phyloP scores from a whole-genome alignment of 23 red algal genomes.

The Gracilaria vermiculophylla region DNA sequence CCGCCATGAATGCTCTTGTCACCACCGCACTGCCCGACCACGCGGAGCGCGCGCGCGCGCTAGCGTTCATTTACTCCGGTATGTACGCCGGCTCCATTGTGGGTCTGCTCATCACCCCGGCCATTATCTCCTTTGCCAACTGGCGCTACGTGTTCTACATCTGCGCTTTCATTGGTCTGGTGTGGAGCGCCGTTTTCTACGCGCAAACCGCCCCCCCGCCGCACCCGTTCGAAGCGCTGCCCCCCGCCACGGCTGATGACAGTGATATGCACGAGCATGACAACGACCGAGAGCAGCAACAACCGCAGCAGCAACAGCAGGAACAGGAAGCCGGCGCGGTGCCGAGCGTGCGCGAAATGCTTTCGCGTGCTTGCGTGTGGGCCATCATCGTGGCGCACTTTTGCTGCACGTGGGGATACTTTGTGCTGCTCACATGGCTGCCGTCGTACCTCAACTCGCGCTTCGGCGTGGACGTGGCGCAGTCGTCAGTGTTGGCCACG shows the following conservation, averaged over 20 bases:
- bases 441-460: slow-evolving; percentile 49
- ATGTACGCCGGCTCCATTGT: slow-evolving; percentile 68
- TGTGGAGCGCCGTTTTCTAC: slow-evolving; percentile 43
- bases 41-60: slow-evolving; percentile 25
- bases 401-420: slow-evolving; percentile 51
- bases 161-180: slow-evolving; percentile 5
- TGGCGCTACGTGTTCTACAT: slow-evolving; percentile 47
- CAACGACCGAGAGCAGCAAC: background rate
- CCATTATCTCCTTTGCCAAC: background rate
- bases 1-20: slow-evolving; percentile 53
- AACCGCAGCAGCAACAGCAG: background rate
- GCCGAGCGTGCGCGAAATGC: slow-evolving; percentile 28
- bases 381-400: slow-evolving; percentile 63
- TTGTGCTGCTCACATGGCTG: slow-evolving; percentile 46
- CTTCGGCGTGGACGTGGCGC: slow-evolving; percentile 4
- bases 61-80: slow-evolving; percentile 56
- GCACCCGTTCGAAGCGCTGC: background rate
- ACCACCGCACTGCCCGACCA: background rate
- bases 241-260: background rate
- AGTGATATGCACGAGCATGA: too few relatives aligned
- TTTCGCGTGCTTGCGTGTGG: slow-evolving; percentile 11
- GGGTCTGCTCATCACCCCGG: slow-evolving; percentile 38
- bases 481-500: slow-evolving; percentile 1
- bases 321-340: background rate
- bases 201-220: background rate